These are phyloP conservation scores for Xylariaceae sp. DNA, from an alignment of 2,329 filamentous ascomycete genomes.

Conservation along the genomic window DNA sequence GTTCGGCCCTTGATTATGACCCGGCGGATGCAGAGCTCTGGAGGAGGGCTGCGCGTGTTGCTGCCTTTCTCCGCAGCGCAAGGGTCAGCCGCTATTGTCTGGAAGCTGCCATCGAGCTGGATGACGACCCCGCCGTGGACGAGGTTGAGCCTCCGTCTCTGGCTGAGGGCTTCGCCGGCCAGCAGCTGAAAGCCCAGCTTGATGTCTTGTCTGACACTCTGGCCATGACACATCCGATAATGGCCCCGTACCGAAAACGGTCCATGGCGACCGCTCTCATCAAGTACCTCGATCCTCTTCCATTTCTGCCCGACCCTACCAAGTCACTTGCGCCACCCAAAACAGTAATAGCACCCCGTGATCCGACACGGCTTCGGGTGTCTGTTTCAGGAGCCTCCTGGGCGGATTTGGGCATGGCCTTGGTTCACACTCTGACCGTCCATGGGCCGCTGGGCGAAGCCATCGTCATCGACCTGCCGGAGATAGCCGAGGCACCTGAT, in stretches of 20 bases:
- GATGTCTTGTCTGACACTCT: constrained; percentile 46
- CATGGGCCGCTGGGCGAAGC: constrained; percentile 28
- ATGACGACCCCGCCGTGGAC: constrained; percentile 56
- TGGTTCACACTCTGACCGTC: constrained; percentile 29
- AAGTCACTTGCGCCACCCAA: constrained; percentile 16
- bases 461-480: constrained; percentile 29
- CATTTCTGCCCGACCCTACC: constrained; percentile 51
- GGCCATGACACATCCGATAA: constrained; percentile 51
- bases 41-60: constrained; percentile 52
- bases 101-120: constrained; percentile 58
- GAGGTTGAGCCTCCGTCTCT: constrained; percentile 57
- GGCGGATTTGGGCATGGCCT: constrained; percentile 33
- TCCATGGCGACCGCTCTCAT: constrained; percentile 43
- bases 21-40: constrained; percentile 61
- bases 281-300: constrained; percentile 52
- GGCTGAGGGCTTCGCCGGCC: constrained; percentile 55
- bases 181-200: constrained; percentile 51
- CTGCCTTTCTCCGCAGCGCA: constrained; percentile 47
- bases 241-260: constrained; percentile 48
- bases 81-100: constrained; percentile 55
- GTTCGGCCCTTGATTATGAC: constrained; percentile 53
- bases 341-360: constrained; percentile 6
- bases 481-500: constrained; percentile 24
- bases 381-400: constrained; percentile 29
- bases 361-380: constrained; percentile 19